Evolutionary conservation across 139 green algal genomes (phyloP).

Genomic region (Asterochloris sp.): DNA sequence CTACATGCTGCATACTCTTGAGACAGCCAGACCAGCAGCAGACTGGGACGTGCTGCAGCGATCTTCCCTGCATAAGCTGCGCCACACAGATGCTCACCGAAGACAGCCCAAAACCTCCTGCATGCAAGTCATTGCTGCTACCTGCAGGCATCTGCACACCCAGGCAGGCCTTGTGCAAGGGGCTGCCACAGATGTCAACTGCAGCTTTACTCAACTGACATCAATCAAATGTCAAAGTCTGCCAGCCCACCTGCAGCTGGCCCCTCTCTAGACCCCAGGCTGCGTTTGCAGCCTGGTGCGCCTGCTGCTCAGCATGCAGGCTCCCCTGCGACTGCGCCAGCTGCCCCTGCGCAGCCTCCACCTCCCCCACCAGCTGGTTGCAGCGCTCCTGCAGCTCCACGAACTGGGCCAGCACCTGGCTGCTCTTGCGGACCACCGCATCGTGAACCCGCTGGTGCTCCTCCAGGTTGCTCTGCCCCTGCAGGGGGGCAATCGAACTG

Average conservation of each 20-base stretch:
- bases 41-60: no score
- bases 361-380: conserved; percentile 28
- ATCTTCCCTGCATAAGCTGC: neutral
- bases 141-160: no score
- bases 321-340: conserved; percentile 5
- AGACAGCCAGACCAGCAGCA: no score
- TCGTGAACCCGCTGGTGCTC: conserved; percentile 22
- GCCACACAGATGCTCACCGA: neutral
- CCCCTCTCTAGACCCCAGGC: neutral
- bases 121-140: neutral
- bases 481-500: neutral
- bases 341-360: conserved; percentile 25
- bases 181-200: no score
- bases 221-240: neutral
- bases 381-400: conserved; percentile 26
- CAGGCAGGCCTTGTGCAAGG: no score
- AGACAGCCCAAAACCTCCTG: neutral
- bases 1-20: no score
- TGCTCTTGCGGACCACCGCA: conserved; percentile 26
- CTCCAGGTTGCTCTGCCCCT: conserved; percentile 1
- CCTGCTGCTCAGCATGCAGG: conserved; percentile 3
- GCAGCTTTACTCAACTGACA: neutral
- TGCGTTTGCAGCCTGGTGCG: neutral
- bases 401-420: conserved; percentile 26
- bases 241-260: conserved; percentile 6